These are phyloP conservation scores for Diaporthe helianthi DNA, from an alignment of 2,329 filamentous ascomycete species.

Conservation along the genomic window DNA sequence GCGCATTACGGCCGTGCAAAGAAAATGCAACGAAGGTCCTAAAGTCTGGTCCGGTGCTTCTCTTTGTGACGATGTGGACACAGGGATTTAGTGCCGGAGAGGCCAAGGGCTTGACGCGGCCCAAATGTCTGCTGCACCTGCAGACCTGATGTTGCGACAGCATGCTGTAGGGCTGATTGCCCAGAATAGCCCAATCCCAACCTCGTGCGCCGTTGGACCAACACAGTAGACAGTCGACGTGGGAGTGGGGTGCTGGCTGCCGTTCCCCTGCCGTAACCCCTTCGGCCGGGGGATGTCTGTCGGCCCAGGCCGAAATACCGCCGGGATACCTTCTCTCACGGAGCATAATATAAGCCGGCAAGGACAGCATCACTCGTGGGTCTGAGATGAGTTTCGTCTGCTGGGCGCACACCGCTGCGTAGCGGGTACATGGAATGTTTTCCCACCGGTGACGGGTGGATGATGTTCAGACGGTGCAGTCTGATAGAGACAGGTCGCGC, in stretches of 20 bases:
- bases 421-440: not conserved
- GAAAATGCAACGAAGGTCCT: slow-evolving; percentile 12
- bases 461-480: too few relatives aligned
- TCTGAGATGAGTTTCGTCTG: not conserved
- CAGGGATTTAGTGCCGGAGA: not conserved
- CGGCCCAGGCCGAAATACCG: not conserved
- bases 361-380: not conserved
- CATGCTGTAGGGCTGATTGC: slow-evolving; percentile 12
- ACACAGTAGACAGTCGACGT: not conserved
- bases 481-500: not conserved
- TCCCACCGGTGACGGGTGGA: too few relatives aligned
- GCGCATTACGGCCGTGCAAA: slow-evolving; percentile 1
- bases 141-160: not conserved
- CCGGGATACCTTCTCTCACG: not conserved
- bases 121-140: not conserved
- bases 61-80: slow-evolving; percentile 12
- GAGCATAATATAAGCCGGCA: not conserved
- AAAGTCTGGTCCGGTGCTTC: slow-evolving; percentile 10
- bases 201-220: not conserved
- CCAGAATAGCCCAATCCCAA: not conserved
- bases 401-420: not conserved
- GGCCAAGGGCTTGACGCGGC: not conserved
- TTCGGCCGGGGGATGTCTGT: slow-evolving; percentile 1
- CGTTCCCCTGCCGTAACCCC: not conserved
- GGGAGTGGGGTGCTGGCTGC: not conserved